Percentiles rank a stretch among this genome's conserved stretches.
Evolutionary conservation across 495 filamentous ascomycete species (phyloP).

Genomic region (Penicillium diatomitis): DNA sequence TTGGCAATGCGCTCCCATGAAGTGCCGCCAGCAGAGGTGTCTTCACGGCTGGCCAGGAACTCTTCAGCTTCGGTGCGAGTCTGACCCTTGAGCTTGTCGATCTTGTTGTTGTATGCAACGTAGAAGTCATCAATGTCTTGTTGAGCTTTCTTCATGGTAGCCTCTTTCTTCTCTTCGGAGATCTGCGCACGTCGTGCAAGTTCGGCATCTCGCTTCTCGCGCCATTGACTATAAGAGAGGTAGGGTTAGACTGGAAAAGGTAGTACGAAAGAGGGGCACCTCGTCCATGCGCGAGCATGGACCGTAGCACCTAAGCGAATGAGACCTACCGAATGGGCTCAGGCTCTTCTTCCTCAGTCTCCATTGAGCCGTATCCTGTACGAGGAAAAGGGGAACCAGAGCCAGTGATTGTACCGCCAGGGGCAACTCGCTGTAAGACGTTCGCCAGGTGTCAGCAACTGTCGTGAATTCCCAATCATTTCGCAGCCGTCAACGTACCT

Average conservation of each 20-base stretch:
- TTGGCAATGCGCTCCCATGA: conserved; percentile 98
- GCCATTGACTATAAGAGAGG: conserved; percentile 59
- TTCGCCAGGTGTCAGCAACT: too few relatives aligned
- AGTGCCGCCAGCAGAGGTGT: conserved; percentile 87
- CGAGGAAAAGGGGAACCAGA: conserved; percentile 63
- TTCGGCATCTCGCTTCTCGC: conserved; percentile 71
- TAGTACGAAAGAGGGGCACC: neutral
- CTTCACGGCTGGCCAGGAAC: conserved; percentile 78
- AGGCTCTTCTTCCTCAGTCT: conserved; percentile 68
- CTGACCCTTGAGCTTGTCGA: conserved; percentile 80
- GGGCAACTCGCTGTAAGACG: conserved; percentile 55
- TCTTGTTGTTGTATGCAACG: conserved; percentile 96
- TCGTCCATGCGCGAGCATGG: conserved; percentile 4
- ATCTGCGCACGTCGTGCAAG: conserved; percentile 69
- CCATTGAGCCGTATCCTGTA: conserved; percentile 40
- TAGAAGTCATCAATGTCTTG: conserved; percentile 97
- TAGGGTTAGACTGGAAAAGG: neutral
- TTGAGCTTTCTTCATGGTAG: conserved; percentile 77
- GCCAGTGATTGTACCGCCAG: conserved; percentile 83
- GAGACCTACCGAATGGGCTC: conserved; percentile 63
- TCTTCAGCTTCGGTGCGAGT: conserved; percentile 89
- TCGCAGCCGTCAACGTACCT: conserved; percentile 45
- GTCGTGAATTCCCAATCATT: too few relatives aligned
- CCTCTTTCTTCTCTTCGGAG: conserved; percentile 64
- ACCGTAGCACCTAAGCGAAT: neutral